Conservation (phyloP, 352 stramenopile genomes). For the Phytopythium helicoides region DNA sequence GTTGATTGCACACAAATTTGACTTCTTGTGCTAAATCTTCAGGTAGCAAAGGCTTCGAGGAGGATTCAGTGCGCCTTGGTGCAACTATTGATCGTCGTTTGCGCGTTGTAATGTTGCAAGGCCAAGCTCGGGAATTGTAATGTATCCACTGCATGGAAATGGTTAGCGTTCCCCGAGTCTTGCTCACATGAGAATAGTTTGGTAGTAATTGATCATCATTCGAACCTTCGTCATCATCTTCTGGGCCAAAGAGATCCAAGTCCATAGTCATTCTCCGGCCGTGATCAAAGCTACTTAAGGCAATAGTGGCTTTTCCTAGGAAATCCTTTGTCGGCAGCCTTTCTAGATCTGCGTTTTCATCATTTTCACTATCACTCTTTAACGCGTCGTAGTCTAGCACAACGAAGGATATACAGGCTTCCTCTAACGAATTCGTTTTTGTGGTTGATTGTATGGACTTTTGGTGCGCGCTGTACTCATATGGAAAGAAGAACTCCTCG, state of each 20-base stretch:
- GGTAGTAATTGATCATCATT: constrained; percentile 22
- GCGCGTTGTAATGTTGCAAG: neutral
- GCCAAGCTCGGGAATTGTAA: constrained; percentile 5
- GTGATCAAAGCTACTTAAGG: constrained; percentile 40
- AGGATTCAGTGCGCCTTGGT: neutral
- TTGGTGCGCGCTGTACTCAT: constrained; percentile 34
- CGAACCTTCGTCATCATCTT: constrained; percentile 18
- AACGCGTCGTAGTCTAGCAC: constrained; percentile 5
- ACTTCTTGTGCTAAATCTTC: neutral
- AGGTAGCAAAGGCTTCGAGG: neutral
- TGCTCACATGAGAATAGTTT: neutral
- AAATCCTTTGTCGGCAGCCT: constrained; percentile 28
- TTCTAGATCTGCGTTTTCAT: constrained; percentile 6
- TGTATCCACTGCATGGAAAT: constrained; percentile 63
- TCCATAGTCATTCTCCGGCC: constrained; percentile 39
- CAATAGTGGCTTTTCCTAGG: constrained; percentile 37
- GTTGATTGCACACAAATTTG: neutral
- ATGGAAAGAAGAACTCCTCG: constrained; percentile 66
- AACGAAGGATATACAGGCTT: neutral
- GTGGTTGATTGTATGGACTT: neutral
- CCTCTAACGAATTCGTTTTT: neutral
- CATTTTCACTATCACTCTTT: neutral
- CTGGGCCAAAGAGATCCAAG: constrained; percentile 27
- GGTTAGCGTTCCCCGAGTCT: constrained; percentile 36
- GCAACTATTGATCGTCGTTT: neutral